Conservation (phyloP, 768 basidiomycete genomes). For the Stropharia rugosoannulata region DNA sequence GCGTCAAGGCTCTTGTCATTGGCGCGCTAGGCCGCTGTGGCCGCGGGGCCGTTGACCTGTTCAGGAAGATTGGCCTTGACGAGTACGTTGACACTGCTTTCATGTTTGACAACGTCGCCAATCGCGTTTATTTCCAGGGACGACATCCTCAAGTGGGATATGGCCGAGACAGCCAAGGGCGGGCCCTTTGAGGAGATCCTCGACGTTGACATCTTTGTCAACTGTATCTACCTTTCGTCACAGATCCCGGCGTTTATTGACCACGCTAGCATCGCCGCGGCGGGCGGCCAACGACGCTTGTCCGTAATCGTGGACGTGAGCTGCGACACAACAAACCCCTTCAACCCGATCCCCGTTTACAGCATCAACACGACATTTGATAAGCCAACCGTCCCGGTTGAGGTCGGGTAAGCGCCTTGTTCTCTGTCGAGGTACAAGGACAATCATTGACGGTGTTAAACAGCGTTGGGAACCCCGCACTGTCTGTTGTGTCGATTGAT, state of each 20-base stretch:
- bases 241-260: conserved; percentile 84
- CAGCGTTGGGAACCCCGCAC: conserved; percentile 61
- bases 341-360: conserved; percentile 97
- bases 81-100: conserved; percentile 64
- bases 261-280: conserved; percentile 64
- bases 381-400: conserved; percentile 86
- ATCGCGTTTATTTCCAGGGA: conserved; percentile 47
- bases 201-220: conserved; percentile 96
- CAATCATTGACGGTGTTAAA: conserved; percentile 1
- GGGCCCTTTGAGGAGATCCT: conserved; percentile 96
- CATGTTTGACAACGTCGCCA: conserved; percentile 3
- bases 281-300: conserved; percentile 66
- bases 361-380: conserved; percentile 90
- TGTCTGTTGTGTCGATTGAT: conserved; percentile 94
- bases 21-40: conserved; percentile 96
- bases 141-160: conserved; percentile 96
- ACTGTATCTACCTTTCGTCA: conserved; percentile 96
- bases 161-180: conserved; percentile 94
- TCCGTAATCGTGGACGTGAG: conserved; percentile 94
- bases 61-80: conserved; percentile 91
- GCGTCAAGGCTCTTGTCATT: conserved; percentile 87
- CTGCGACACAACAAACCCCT: conserved; percentile 98
- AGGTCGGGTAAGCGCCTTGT: conserved; percentile 61
- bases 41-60: conserved; percentile 91
- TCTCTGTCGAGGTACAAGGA: conserved; percentile 14